A percentile compares a stretch with the other conserved stretches of the same genome.
These are phyloP conservation scores for Tetrapyrgos nigripes DNA, from an alignment of 1,284 basidiomycete species.

Conservation along the genomic window DNA sequence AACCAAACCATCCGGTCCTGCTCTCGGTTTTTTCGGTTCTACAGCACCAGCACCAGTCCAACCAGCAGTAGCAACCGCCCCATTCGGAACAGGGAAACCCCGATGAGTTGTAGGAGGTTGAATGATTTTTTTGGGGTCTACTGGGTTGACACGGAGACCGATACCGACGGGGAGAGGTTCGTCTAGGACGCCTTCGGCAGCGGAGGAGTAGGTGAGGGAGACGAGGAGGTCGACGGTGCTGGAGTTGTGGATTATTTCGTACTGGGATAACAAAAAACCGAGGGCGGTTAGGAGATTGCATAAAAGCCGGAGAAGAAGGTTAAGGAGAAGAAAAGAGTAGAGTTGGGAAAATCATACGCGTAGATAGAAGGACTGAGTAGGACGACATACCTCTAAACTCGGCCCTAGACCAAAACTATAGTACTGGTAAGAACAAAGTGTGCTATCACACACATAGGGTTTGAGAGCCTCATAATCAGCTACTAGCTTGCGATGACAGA, in stretches of 20 bases:
- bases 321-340: background rate
- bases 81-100: background rate
- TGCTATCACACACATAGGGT: conserved; percentile 67
- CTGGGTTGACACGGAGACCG: conserved; percentile 55
- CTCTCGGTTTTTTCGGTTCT: background rate
- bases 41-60: background rate
- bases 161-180: conserved; percentile 65
- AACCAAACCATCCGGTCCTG: conserved; percentile 44
- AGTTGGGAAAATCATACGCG: background rate
- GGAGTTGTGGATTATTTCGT: conserved; percentile 66
- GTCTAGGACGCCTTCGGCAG: conserved; percentile 53
- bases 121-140: conserved; percentile 20
- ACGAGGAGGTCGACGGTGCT: conserved; percentile 65
- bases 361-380: background rate
- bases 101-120: background rate
- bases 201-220: conserved; percentile 61
- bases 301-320: background rate
- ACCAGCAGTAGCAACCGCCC: background rate
- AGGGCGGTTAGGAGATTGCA: background rate
- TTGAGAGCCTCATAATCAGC: conserved; percentile 63
- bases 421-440: conserved; percentile 68
- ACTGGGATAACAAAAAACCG: conserved; percentile 41
- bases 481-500: conserved; percentile 63
- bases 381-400: conserved; percentile 59
- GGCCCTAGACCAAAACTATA: conserved; percentile 65